phyloP scores from a whole-genome alignment of 345 rosid species.

The Brassica nigra region DNA sequence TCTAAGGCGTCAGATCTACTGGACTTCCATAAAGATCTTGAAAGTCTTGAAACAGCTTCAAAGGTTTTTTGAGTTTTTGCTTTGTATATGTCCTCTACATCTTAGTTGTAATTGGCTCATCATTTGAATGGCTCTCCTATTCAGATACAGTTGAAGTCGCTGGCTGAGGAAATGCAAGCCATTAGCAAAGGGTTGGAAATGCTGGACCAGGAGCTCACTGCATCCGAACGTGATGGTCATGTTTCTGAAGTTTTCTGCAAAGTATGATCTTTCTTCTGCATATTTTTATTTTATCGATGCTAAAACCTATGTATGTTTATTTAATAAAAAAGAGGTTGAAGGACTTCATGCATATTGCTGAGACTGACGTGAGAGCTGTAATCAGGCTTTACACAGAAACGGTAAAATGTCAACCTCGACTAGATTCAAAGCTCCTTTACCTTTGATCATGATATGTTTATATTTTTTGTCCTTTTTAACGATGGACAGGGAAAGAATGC shows the following conservation, averaged over 20 bases:
- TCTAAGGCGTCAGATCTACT: constrained; percentile 64
- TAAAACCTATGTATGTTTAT: background rate
- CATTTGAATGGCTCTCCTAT: constrained; percentile 14
- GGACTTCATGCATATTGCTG: constrained; percentile 70
- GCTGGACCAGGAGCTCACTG: constrained; percentile 72
- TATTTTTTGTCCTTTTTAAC: background rate
- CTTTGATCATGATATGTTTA: constrained; percentile 6
- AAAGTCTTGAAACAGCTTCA: constrained; percentile 77
- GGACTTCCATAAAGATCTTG: constrained; percentile 80
- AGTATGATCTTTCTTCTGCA: constrained; percentile 42
- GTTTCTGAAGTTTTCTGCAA: constrained; percentile 76
- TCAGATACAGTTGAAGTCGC: constrained; percentile 90
- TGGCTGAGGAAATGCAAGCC: constrained; percentile 98
- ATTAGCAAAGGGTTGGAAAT: constrained; percentile 80
- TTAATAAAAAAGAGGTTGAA: constrained; percentile 57
- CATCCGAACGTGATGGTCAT: constrained; percentile 88
- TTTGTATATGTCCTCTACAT: background rate
- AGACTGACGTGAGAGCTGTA: constrained; percentile 70
- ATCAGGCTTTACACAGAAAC: constrained; percentile 63
- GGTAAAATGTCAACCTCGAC: constrained; percentile 56
- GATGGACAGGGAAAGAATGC: constrained; percentile 88
- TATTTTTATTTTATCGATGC: background rate
- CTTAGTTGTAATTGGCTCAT: constrained; percentile 1
- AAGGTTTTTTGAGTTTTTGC: constrained; percentile 56
- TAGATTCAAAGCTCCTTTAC: constrained; percentile 4